Evolutionary conservation across 208 protist genomes (phyloP), one percentile per base, ranked within the genome.

Genomic region (Trypanosoma lewisi): DNA sequence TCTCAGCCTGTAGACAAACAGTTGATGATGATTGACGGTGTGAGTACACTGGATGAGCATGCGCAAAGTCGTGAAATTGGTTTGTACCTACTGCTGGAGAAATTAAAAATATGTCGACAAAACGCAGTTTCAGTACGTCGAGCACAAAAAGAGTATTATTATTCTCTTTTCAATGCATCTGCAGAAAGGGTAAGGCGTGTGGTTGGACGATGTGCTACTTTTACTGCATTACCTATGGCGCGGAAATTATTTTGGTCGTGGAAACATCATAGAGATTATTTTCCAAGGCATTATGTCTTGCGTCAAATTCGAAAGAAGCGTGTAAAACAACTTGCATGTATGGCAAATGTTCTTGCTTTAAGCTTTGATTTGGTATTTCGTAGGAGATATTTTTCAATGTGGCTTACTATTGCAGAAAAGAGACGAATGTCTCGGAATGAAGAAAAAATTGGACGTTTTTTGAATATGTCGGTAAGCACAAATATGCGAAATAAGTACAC

Each of bases 81-180:
- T 23, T 54, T 81, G 45, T 80, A 69, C 56, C 41, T 58, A 28
- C 74, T 85, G 45, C 55, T 95, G 54, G 56, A 80, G 52, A 65
- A 81, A 47, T 45, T 95, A 50, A 72, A 66, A 33, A 50, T 58
- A 19, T 90, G 75, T 53, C 77, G 82, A 17, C 44, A 68, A 28
- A 66, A 75, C n/a, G 75, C 85, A 7, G 58, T 82, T n/a, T 57
- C 69, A 11, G 78, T 90, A 14, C 83, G 83, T 44, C 70, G 59
- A 59, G 76, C 72, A 45, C 85, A 95, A 64, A 74, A 79, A 17
- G 81, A 78, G 16, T 67, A 75, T 28, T 95, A 88, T 60, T 69
- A 88, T 49, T 62, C 55, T 11, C 28, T 77, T 12, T 82, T 78
- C 62, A 62, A 79, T 37, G 36, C 17, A 59, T 64, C 86, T 25